These are phyloP conservation scores for Xylaria sp. DNA, from an alignment of 2,329 filamentous ascomycete species.

Conservation along the genomic window DNA sequence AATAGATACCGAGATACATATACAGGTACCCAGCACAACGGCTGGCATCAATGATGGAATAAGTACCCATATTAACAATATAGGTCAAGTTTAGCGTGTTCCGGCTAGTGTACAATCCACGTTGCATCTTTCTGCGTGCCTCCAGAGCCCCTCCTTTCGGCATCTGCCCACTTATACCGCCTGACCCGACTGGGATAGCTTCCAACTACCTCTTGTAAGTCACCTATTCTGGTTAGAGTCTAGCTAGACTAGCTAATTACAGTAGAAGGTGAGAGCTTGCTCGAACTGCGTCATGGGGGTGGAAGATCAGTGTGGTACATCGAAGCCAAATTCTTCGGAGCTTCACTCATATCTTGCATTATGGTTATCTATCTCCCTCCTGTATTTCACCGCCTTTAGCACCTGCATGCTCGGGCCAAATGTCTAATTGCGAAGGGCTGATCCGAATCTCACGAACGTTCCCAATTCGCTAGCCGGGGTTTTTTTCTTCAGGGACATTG, in stretches of 20 bases:
- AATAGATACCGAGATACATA: not conserved
- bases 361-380: conserved; percentile 1
- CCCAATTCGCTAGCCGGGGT: conserved; percentile 8
- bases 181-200: not conserved
- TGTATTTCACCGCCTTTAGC: not conserved
- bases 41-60: not conserved
- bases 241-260: not conserved
- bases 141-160: conserved; percentile 8
- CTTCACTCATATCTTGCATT: not conserved
- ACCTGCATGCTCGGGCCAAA: conserved; percentile 16
- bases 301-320: not conserved
- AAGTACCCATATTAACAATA: not conserved
- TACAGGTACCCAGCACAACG: not conserved
- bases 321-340: not conserved
- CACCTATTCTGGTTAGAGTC: no score
- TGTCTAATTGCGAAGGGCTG: conserved; percentile 3
- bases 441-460: conserved; percentile 4
- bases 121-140: conserved; percentile 18
- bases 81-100: conserved; percentile 17
- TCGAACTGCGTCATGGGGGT: not conserved
- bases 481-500: not conserved
- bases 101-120: conserved; percentile 31
- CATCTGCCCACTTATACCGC: conserved; percentile 40
- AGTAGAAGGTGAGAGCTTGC: not conserved
- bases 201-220: not conserved